phyloP scores from a whole-genome alignment of 495 filamentous ascomycete genomes.

The Penicillium cataractarum region DNA sequence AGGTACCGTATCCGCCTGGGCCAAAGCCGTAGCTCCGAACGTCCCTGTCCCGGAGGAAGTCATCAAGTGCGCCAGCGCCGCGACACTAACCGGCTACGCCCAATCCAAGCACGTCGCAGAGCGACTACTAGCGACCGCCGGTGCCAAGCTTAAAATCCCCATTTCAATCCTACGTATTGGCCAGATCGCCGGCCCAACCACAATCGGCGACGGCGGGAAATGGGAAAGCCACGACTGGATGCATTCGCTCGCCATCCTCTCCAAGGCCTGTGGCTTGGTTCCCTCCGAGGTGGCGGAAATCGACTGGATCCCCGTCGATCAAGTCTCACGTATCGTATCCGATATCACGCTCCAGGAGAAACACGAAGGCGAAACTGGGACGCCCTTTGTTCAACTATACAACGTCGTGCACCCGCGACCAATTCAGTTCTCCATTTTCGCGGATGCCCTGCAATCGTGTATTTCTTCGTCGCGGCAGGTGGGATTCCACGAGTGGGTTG shows the following conservation, averaged over 20 bases:
- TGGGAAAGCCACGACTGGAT: conserved; percentile 36
- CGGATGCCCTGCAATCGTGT: conserved; percentile 11
- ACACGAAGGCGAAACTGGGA: conserved; percentile 10
- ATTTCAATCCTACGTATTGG: conserved; percentile 54
- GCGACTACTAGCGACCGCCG: conserved; percentile 50
- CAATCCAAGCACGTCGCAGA: conserved; percentile 41
- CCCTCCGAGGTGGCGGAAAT: conserved; percentile 19
- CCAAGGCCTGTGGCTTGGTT: conserved; percentile 24
- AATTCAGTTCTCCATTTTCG: conserved; percentile 18
- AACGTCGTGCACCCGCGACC: conserved; percentile 31
- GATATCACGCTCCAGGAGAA: conserved; percentile 19
- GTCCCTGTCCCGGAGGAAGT: conserved; percentile 48
- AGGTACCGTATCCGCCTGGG: conserved; percentile 33
- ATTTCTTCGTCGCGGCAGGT: conserved; percentile 22
- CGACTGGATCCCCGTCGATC: conserved; percentile 36
- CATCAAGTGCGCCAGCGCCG: conserved; percentile 37
- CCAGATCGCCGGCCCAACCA: conserved; percentile 54
- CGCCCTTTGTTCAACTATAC: conserved; percentile 18
- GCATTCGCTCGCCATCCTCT: conserved; percentile 26
- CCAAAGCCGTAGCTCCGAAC: conserved; percentile 27
- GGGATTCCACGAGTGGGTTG: conserved; percentile 21
- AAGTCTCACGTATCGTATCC: conserved; percentile 19
- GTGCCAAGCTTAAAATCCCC: conserved; percentile 40
- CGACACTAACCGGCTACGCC: conserved; percentile 50
- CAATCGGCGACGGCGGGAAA: conserved; percentile 15